Evolutionary conservation across 2,329 filamentous ascomycete species (phyloP), one percentile per base, ranked within the genome.

Genomic region (Neofusicoccum cordaticola): DNA sequence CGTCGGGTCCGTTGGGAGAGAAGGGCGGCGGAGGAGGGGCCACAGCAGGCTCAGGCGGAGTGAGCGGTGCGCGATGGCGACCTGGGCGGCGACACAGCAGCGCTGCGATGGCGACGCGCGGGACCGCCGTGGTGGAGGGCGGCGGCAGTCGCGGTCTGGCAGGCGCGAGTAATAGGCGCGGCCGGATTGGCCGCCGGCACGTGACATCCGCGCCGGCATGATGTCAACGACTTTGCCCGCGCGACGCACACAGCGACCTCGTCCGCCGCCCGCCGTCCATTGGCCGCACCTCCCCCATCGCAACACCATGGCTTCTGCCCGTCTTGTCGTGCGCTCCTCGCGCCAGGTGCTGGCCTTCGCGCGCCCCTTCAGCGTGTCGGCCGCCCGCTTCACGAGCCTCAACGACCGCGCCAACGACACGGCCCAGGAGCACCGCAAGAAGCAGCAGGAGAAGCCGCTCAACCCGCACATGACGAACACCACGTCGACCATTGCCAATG

Each of bases 381-480:
- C 73, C 4, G 66, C 75, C 60, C 75, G 76, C 69, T 77, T 80
- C 68, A 74, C 75, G 64, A 75, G 78, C 58, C 73, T 80, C 67
- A 84, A 83, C 71, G 80, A 83, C 64, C 79, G 82, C 66, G 77
- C 75, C 67, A 82, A 85, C 66, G 82, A 85, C 68, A 87, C 81
- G 11, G 80, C 82, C 22, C 78, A 82, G 62, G 80, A 81, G 56
- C 83, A 86, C 72, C 81, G 85, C 68, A 81, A 85, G 69, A 79
- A 79, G 66, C 85, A 88, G 75, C 83, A 76, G 35, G 80, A 84
- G 66, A 88, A 85, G 77, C 78, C 83, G 1, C 73, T 85, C 35
- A 88, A 88, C 69, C 86, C 85, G 19, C 84, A 86, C 70, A 78
- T 89, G 73, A 87, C 87, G 37, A 88, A 88, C 74, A 87, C 85